Conservation (phyloP, 2,329 filamentous ascomycete species). For the Colletotrichum australisinense region DNA sequence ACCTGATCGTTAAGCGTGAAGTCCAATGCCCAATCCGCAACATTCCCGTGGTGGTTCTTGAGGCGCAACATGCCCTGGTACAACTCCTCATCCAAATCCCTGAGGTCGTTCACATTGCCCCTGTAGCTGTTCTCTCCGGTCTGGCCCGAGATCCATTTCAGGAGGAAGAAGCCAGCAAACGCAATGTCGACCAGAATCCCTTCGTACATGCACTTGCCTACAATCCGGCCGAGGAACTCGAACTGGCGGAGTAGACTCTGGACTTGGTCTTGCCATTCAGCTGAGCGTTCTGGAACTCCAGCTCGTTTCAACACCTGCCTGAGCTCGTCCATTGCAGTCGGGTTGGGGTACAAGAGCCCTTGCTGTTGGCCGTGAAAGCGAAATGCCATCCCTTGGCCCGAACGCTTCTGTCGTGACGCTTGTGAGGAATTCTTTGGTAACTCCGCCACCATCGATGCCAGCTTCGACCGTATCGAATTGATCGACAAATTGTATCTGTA, state of each 20-base stretch:
- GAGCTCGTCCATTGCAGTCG: slow-evolving; percentile 77
- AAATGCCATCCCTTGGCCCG: slow-evolving; percentile 66
- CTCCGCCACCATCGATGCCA: slow-evolving; percentile 95
- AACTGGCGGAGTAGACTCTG: slow-evolving; percentile 76
- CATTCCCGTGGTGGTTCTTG: slow-evolving; percentile 87
- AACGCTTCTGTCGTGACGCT: slow-evolving; percentile 91
- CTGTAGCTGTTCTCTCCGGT: slow-evolving; percentile 80
- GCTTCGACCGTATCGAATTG: slow-evolving; percentile 88
- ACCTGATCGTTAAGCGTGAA: slow-evolving; percentile 87
- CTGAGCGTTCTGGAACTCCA: slow-evolving; percentile 63
- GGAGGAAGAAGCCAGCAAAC: slow-evolving; percentile 94
- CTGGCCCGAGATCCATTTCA: slow-evolving; percentile 85
- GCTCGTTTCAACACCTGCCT: slow-evolving; percentile 66
- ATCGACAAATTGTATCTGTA: slow-evolving; percentile 96
- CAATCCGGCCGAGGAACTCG: slow-evolving; percentile 91
- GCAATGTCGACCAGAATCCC: slow-evolving; percentile 93
- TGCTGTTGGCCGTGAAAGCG: slow-evolving; percentile 78
- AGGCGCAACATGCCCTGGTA: slow-evolving; percentile 87
- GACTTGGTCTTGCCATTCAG: slow-evolving; percentile 68
- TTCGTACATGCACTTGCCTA: slow-evolving; percentile 98
- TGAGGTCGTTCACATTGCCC: slow-evolving; percentile 93
- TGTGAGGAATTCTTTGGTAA: slow-evolving; percentile 96
- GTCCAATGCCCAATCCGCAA: slow-evolving; percentile 83
- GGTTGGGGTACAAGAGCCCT: slow-evolving; percentile 90
- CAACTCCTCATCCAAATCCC: slow-evolving; percentile 89